phyloP scores from a whole-genome alignment of 805 yeast species.

The Suhomyces prunicola region DNA sequence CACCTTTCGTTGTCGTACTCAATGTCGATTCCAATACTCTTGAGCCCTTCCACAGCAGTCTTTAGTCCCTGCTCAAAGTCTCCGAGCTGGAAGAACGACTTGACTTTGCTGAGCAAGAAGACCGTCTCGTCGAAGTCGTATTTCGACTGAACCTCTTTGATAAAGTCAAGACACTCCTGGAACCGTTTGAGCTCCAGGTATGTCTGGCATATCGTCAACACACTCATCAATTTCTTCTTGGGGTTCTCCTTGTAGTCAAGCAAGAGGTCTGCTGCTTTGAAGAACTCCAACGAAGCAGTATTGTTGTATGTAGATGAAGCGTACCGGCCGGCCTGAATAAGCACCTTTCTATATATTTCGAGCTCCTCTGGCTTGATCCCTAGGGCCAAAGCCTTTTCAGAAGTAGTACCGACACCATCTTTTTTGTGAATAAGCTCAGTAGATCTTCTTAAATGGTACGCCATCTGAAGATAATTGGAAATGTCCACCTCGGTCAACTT shows the following conservation, averaged over 20 bases:
- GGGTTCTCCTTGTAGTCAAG: slow-evolving; percentile 14
- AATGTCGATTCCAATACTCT: slow-evolving; percentile 33
- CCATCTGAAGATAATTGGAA: slow-evolving; percentile 32
- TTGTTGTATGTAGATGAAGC: slow-evolving; percentile 45
- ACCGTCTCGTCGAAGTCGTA: slow-evolving; percentile 35
- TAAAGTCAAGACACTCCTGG: slow-evolving; percentile 33
- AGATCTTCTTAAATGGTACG: slow-evolving; percentile 38
- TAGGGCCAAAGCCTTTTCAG: neutral
- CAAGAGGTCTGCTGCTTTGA: slow-evolving; percentile 32
- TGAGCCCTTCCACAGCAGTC: slow-evolving; percentile 34
- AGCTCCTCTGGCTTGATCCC: slow-evolving; percentile 26
- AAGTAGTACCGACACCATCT: neutral
- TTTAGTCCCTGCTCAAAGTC: slow-evolving; percentile 29
- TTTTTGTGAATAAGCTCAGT: slow-evolving; percentile 21
- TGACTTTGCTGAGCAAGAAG: slow-evolving; percentile 35
- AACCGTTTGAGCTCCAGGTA: slow-evolving; percentile 25
- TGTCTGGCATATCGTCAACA: slow-evolving; percentile 33
- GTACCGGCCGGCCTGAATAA: slow-evolving; percentile 42
- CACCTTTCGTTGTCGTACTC: slow-evolving; percentile 24
- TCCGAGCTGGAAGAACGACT: slow-evolving; percentile 32
- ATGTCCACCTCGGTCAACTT: slow-evolving; percentile 14
- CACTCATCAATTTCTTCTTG: slow-evolving; percentile 19
- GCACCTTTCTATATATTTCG: slow-evolving; percentile 34
- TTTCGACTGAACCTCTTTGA: slow-evolving; percentile 25
- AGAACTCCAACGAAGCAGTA: slow-evolving; percentile 38